Evolutionary conservation across 148 eudicot genomes (phyloP).

Genomic region (Rhododendron vialii): DNA sequence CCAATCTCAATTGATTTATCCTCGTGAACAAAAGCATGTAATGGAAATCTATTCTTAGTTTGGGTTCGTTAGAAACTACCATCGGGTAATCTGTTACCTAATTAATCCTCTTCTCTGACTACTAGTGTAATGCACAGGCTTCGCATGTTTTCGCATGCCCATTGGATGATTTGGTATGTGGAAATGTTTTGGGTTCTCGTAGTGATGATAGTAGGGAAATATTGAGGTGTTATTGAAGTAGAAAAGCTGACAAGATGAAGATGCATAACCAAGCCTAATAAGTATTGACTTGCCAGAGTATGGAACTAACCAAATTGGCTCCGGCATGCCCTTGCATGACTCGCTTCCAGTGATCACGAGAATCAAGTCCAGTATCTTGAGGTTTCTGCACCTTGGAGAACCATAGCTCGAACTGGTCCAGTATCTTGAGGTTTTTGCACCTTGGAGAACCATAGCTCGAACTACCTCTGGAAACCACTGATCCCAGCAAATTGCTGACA

Average conservation of each 20-base stretch:
- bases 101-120: too few species aligned
- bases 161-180: too few species aligned
- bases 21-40: too few species aligned
- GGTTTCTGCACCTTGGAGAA: conserved; percentile 99
- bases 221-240: neutral
- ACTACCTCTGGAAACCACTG: conserved; percentile 99
- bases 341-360: conserved; percentile 94
- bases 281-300: neutral
- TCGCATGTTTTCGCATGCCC: too few species aligned
- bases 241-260: neutral
- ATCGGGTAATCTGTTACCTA: too few species aligned
- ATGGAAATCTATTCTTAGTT: too few species aligned
- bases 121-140: too few species aligned
- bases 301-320: conserved; percentile 69
- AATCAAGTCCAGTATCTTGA: conserved; percentile 90
- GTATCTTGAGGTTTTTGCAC: conserved; percentile 96
- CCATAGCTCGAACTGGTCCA: conserved; percentile 96
- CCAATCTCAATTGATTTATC: too few species aligned
- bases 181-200: too few species aligned
- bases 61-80: too few species aligned
- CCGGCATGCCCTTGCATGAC: conserved; percentile 99
- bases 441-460: conserved; percentile 96
- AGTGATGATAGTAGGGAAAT: too few species aligned
- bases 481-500: conserved; percentile 96
- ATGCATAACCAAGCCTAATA: neutral